phyloP scores from a whole-genome alignment of 1,139 yeast genomes.

The Saccharomyces hybrid region DNA sequence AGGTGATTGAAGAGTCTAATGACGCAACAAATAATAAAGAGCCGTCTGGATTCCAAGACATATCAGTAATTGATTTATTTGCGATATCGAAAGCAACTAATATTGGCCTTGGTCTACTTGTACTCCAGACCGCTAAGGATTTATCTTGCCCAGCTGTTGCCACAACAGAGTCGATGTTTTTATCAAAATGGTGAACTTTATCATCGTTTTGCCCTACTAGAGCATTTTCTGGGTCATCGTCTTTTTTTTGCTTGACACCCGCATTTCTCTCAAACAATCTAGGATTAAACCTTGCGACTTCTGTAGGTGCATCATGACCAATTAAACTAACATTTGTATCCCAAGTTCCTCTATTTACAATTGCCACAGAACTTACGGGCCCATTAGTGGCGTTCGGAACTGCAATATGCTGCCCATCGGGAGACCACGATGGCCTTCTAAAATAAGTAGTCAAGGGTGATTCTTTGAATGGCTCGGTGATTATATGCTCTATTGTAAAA shows the following conservation, averaged over 20 bases:
- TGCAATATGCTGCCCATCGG: constrained; percentile 94
- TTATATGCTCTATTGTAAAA: constrained; percentile 77
- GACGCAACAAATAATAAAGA: constrained; percentile 63
- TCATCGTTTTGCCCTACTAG: constrained; percentile 5
- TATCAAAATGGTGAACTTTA: constrained; percentile 11
- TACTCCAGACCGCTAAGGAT: constrained; percentile 64
- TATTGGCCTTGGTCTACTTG: constrained; percentile 51
- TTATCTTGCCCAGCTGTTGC: constrained; percentile 81
- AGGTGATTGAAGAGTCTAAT: constrained; percentile 74
- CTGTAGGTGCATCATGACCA: constrained; percentile 96
- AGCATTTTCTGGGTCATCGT: background rate
- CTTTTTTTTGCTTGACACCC: constrained; percentile 5
- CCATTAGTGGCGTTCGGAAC: constrained; percentile 97
- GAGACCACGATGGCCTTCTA: constrained; percentile 92
- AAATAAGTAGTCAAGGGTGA: constrained; percentile 92
- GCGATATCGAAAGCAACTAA: constrained; percentile 58
- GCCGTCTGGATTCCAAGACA: constrained; percentile 78
- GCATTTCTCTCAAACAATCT: constrained; percentile 39
- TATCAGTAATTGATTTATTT: constrained; percentile 59
- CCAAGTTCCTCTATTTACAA: constrained; percentile 90
- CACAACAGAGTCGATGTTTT: constrained; percentile 39
- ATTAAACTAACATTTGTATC: constrained; percentile 77
- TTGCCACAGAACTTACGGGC: constrained; percentile 83
- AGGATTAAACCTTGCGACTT: constrained; percentile 87
- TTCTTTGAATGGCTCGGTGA: constrained; percentile 74